Conservation (phyloP, 306 rosid genomes). For the Amphicarpaea edgeworthii region DNA sequence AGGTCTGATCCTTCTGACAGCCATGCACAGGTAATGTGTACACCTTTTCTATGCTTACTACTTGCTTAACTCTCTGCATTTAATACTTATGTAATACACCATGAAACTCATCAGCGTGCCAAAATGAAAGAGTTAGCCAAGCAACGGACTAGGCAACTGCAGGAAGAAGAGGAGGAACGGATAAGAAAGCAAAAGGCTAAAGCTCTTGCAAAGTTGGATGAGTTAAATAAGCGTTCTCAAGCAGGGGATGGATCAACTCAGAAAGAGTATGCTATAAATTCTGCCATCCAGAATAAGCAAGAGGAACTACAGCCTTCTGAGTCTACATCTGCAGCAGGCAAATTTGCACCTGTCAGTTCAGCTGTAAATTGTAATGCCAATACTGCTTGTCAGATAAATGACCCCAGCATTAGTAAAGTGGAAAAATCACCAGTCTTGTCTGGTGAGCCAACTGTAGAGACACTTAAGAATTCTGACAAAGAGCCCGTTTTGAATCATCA, state of each 20-base stretch:
- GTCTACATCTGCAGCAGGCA: constrained; percentile 38
- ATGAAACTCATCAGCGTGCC: constrained; percentile 62
- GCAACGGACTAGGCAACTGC: constrained; percentile 81
- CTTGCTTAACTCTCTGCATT: constrained; percentile 35
- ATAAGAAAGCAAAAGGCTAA: constrained; percentile 76
- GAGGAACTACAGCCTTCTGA: constrained; percentile 59
- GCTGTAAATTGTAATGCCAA: constrained; percentile 47
- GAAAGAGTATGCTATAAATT: constrained; percentile 54
- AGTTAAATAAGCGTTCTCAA: constrained; percentile 68
- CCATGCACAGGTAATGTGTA: constrained; percentile 74
- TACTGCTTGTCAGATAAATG: constrained; percentile 48
- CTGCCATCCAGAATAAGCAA: constrained; percentile 58
- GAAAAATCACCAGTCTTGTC: constrained; percentile 52
- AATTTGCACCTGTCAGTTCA: constrained; percentile 46
- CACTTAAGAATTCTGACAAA: constrained; percentile 43
- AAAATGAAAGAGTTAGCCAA: constrained; percentile 77
- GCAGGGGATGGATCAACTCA: constrained; percentile 57
- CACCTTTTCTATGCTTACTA: constrained; percentile 32
- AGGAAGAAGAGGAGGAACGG: constrained; percentile 92
- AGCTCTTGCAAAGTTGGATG: constrained; percentile 86
- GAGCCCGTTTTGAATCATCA: constrained; percentile 54
- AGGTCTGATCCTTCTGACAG: constrained; percentile 58
- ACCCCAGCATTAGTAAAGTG: constrained; percentile 44
- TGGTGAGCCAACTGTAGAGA: constrained; percentile 49
- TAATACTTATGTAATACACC: constrained; percentile 37